phyloP scores from a whole-genome alignment of 495 filamentous ascomycete species.

The Baudoinia panamericana region DNA sequence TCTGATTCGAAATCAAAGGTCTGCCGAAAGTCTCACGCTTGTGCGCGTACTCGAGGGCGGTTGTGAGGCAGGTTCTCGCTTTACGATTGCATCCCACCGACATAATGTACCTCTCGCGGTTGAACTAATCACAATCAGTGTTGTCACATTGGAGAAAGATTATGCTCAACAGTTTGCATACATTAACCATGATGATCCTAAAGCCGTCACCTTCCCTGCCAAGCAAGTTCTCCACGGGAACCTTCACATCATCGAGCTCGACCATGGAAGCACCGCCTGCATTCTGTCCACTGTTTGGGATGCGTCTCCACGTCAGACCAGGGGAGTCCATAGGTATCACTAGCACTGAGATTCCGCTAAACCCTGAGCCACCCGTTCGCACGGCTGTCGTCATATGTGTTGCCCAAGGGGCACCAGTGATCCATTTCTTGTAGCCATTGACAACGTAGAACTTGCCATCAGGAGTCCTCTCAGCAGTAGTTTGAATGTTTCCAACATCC shows the following conservation, averaged over 20 bases:
- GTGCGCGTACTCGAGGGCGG: conserved; percentile 27
- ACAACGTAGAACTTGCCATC: conserved; percentile 39
- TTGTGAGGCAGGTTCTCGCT: conserved; percentile 24
- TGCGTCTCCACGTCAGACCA: conserved; percentile 30
- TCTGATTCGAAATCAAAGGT: conserved; percentile 28
- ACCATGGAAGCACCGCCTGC: conserved; percentile 28
- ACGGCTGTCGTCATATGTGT: conserved; percentile 43
- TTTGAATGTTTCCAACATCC: conserved; percentile 42
- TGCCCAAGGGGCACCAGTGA: conserved; percentile 43
- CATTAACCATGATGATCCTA: conserved; percentile 30
- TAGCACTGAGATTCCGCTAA: conserved; percentile 37
- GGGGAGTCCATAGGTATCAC: conserved; percentile 38
- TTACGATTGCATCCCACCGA: conserved; percentile 28
- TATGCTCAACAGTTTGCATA: no score
- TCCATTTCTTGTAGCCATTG: conserved; percentile 47
- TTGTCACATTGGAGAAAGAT: no score
- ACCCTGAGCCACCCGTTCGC: conserved; percentile 39
- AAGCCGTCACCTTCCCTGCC: conserved; percentile 32
- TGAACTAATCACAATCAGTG: no score
- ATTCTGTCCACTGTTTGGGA: conserved; percentile 30
- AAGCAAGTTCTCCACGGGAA: conserved; percentile 28
- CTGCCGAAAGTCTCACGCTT: conserved; percentile 31
- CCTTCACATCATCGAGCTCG: conserved; percentile 29
- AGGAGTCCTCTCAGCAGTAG: conserved; percentile 31
- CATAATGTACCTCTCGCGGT: conserved; percentile 30